These are phyloP conservation scores for Bipolaris gigantea DNA, from an alignment of 2,329 filamentous ascomycete species.

Conservation along the genomic window DNA sequence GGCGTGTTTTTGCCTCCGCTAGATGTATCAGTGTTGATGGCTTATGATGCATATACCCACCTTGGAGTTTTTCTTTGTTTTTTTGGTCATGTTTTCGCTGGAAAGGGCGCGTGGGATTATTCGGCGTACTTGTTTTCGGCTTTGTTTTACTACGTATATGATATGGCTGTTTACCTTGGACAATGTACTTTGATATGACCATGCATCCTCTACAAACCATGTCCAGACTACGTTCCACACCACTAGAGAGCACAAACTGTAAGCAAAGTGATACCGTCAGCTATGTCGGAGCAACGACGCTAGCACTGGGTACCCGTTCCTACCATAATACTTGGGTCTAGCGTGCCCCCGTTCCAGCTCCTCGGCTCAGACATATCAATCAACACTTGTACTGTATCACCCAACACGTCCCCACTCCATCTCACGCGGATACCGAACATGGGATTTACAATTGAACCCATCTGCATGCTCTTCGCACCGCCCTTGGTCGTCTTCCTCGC, in stretches of 20 bases:
- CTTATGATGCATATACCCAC: background rate
- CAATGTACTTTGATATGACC: too few species aligned
- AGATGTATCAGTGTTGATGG: background rate
- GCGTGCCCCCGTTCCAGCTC: background rate
- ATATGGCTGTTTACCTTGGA: too few species aligned
- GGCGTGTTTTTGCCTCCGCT: background rate
- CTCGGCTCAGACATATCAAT: background rate
- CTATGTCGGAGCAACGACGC: background rate
- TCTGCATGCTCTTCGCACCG: background rate
- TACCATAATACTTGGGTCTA: background rate
- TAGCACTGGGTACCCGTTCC: background rate
- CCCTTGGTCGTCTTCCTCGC: background rate
- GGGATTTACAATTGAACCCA: background rate
- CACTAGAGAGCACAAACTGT: too few species aligned
- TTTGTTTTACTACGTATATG: too few species aligned
- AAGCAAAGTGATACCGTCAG: too few species aligned
- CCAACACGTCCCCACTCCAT: background rate
- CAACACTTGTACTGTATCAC: background rate
- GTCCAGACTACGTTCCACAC: too few species aligned
- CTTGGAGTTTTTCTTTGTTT: background rate
- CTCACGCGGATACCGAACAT: background rate
- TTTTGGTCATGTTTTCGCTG: background rate
- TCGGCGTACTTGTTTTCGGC: background rate
- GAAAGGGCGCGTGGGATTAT: background rate
- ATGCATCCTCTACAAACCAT: too few species aligned